Conservation (phyloP, 169 alveolate genomes). For the Plasmodium sp. region DNA sequence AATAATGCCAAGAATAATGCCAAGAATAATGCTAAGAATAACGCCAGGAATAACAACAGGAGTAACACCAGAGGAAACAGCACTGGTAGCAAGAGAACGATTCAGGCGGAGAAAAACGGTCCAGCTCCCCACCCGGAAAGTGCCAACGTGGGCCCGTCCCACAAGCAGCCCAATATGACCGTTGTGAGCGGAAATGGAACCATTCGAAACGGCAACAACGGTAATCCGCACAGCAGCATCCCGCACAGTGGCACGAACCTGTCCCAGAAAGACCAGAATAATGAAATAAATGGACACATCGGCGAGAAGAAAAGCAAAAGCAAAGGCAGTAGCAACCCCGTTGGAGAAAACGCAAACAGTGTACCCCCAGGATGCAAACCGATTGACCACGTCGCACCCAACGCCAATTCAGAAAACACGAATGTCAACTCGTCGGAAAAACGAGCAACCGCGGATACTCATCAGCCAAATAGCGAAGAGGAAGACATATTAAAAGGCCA, state of each 20-base stretch:
- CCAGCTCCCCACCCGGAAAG: not conserved
- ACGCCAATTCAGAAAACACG: not conserved
- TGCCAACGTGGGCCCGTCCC: not conserved
- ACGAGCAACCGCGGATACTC: not conserved
- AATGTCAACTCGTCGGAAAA: not conserved
- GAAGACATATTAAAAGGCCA: slow-evolving; percentile 31
- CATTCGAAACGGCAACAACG: not conserved
- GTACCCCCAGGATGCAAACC: not conserved
- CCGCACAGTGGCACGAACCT: not conserved
- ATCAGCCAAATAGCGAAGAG: not conserved
- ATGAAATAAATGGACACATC: not conserved
- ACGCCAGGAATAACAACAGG: not conserved
- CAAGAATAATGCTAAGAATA: not conserved
- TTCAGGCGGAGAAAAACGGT: not conserved
- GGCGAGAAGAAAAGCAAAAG: not conserved
- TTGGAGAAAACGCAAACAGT: not conserved
- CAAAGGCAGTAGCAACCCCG: not conserved
- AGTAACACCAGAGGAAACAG: not conserved
- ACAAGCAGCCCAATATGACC: not conserved
- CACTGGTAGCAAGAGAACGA: slow-evolving; percentile 7
- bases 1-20: not conserved
- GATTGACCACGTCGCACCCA: not conserved
- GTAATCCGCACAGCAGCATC: not conserved
- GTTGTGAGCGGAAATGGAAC: not conserved
- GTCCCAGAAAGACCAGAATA: not conserved